phyloP scores from a whole-genome alignment of 345 rosid species.

The Euphorbia peplus region DNA sequence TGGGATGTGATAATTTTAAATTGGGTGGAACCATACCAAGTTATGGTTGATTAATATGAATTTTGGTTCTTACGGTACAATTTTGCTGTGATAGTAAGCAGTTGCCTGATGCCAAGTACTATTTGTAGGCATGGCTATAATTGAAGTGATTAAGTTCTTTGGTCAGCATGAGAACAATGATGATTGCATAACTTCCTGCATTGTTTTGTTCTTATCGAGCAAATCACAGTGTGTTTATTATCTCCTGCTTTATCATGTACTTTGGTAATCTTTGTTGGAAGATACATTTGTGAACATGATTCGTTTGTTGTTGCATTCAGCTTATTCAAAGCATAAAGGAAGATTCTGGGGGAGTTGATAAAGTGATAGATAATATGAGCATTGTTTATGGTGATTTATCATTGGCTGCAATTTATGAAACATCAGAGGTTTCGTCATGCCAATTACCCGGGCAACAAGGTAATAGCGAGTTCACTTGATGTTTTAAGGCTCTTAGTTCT shows the following conservation, averaged over 20 bases:
- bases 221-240: background rate
- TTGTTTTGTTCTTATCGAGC: background rate
- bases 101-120: no score
- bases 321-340: constrained; percentile 9
- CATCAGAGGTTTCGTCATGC: constrained; percentile 9
- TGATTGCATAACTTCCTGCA: no score
- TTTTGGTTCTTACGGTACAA: background rate
- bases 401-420: constrained; percentile 12
- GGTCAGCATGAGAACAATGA: no score
- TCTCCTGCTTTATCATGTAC: background rate
- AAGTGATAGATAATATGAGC: background rate
- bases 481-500: background rate
- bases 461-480: background rate
- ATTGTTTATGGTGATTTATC: constrained; percentile 16
- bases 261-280: background rate
- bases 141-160: no score
- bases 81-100: no score
- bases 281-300: background rate
- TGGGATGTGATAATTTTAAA: no score
- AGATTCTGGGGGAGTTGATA: background rate
- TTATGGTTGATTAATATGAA: background rate
- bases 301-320: background rate
- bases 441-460: constrained; percentile 16
- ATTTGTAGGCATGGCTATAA: no score
- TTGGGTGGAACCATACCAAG: background rate